Conservation (phyloP, 106 monocot species). For the Ottelia alismoides region DNA sequence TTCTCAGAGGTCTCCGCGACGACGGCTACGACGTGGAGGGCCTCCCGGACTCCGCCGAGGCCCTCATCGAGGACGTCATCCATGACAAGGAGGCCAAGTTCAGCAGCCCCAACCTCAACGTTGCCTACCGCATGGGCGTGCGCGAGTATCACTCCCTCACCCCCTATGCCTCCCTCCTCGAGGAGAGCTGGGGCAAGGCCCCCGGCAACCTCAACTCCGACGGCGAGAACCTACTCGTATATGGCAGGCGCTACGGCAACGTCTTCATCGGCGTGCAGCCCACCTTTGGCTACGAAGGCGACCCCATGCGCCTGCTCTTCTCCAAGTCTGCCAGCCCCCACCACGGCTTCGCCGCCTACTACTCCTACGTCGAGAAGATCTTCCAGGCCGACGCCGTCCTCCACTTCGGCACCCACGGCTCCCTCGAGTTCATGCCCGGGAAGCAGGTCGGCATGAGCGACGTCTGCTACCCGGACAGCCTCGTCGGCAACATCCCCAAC, state of each 20-base stretch:
- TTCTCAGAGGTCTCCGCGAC: slow-evolving; percentile 38
- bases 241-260: slow-evolving; percentile 73
- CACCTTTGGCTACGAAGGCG: slow-evolving; percentile 79
- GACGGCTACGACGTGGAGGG: slow-evolving; percentile 64
- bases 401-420: slow-evolving; percentile 87
- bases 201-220: slow-evolving; percentile 77
- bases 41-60: slow-evolving; percentile 55
- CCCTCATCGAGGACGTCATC: slow-evolving; percentile 62
- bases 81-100: slow-evolving; percentile 78
- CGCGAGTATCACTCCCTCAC: slow-evolving; percentile 73
- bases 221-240: slow-evolving; percentile 63
- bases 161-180: slow-evolving; percentile 35
- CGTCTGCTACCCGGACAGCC: slow-evolving; percentile 71
- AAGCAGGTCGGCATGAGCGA: slow-evolving; percentile 92
- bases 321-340: slow-evolving; percentile 83
- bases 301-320: slow-evolving; percentile 81
- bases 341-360: slow-evolving; percentile 81
- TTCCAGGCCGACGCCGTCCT: slow-evolving; percentile 81
- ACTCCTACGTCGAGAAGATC: slow-evolving; percentile 82
- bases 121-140: slow-evolving; percentile 54
- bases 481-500: slow-evolving; percentile 78
- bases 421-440: slow-evolving; percentile 86
- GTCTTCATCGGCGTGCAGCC: slow-evolving; percentile 85
- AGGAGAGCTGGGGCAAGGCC: slow-evolving; percentile 72
- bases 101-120: slow-evolving; percentile 66